Percentiles rank a stretch among this genome's conserved stretches.
Conservation (phyloP, 169 alveolate genomes). For the Cryptosporidium ryanae region DNA sequence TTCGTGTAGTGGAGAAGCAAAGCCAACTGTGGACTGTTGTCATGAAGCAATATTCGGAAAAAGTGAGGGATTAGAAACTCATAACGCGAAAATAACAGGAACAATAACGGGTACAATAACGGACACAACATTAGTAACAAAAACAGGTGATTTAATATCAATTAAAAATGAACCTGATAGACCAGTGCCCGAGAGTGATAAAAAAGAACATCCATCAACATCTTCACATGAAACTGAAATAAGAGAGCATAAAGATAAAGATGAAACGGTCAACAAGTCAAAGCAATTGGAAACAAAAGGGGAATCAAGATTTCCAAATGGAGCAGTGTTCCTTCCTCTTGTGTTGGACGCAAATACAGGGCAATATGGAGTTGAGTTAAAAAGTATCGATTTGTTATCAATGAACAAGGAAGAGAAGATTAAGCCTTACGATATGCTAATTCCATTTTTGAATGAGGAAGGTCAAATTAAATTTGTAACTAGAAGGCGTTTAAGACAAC, state of each 20-base stretch:
- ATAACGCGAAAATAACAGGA: slow-evolving; percentile 35
- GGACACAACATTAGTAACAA: slow-evolving; percentile 28
- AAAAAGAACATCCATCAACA: neutral
- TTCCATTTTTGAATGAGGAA: slow-evolving; percentile 53
- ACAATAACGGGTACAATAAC: slow-evolving; percentile 62
- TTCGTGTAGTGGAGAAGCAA: slow-evolving; percentile 5
- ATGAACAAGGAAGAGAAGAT: slow-evolving; percentile 45
- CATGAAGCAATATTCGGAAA: slow-evolving; percentile 46
- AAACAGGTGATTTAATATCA: slow-evolving; percentile 53
- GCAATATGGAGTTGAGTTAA: slow-evolving; percentile 66
- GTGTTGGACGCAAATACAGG: slow-evolving; percentile 69
- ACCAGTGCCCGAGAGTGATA: slow-evolving; percentile 28
- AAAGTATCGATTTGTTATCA: slow-evolving; percentile 46
- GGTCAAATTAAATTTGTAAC: slow-evolving; percentile 66
- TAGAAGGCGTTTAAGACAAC: slow-evolving; percentile 57
- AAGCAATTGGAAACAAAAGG: neutral
- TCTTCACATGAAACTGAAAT: slow-evolving; percentile 18
- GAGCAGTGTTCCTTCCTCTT: slow-evolving; percentile 62
- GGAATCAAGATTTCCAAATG: slow-evolving; percentile 29
- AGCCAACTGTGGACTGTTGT: slow-evolving; percentile 42
- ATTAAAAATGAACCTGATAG: slow-evolving; percentile 33
- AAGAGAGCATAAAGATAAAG: neutral
- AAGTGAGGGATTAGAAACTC: neutral
- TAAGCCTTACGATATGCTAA: slow-evolving; percentile 67
- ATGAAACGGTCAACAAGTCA: neutral